Evolutionary conservation across 2,329 filamentous ascomycete genomes (phyloP).

Genomic region (Paraphaeosphaeria minitans): DNA sequence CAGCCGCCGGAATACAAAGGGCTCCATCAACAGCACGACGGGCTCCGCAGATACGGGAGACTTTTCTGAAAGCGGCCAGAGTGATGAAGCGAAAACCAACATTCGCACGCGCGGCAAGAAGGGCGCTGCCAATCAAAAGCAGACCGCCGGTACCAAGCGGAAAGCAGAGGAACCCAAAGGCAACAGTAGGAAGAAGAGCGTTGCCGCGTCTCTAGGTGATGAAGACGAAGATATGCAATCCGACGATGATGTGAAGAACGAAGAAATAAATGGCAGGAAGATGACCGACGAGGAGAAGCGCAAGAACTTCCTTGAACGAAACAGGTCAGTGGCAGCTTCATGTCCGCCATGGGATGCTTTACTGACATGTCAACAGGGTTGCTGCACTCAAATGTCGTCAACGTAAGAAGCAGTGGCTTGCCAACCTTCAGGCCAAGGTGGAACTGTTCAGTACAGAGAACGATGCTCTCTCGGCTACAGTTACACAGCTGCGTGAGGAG

Average conservation of each 20-base stretch:
- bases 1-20: constrained; percentile 55
- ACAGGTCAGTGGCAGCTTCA: constrained; percentile 68
- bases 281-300: constrained; percentile 99
- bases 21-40: constrained; percentile 63
- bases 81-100: constrained; percentile 65
- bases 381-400: constrained; percentile 96
- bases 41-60: constrained; percentile 62
- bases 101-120: constrained; percentile 45
- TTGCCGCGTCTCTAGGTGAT: constrained; percentile 54
- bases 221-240: constrained; percentile 60
- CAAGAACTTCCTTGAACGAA: constrained; percentile 95
- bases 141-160: constrained; percentile 58
- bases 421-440: constrained; percentile 91
- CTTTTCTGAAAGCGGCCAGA: constrained; percentile 73
- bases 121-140: constrained; percentile 43
- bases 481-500: constrained; percentile 85
- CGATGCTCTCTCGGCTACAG: constrained; percentile 81
- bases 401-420: constrained; percentile 98
- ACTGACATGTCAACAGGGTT: constrained; percentile 65
- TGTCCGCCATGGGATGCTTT: not conserved
- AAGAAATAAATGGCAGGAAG: constrained; percentile 67
- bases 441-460: constrained; percentile 93
- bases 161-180: constrained; percentile 80
- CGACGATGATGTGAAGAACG: constrained; percentile 43
- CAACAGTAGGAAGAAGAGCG: constrained; percentile 70